Conservation (phyloP, 1,284 basidiomycete genomes). For the Sporisorium reilianum region DNA sequence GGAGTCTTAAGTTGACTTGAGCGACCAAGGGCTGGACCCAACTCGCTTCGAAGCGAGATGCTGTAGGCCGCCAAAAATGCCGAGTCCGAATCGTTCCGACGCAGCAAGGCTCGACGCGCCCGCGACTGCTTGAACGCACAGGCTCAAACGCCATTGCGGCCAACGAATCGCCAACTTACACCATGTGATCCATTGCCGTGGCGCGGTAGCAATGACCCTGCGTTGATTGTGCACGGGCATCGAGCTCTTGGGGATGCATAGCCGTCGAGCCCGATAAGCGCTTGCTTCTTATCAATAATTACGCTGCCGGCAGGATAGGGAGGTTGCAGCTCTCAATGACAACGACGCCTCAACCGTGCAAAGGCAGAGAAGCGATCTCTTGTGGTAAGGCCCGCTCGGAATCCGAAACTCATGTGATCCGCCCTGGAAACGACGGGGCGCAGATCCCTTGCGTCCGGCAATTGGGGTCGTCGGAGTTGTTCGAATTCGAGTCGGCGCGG, state of each 20-base stretch:
- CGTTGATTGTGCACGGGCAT: no score
- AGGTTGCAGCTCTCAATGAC: no score
- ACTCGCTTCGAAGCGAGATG: slow-evolving; percentile 1
- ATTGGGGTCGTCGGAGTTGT: not conserved
- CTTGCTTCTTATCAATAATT: no score
- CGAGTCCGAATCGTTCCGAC: not conserved
- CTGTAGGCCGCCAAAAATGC: not conserved
- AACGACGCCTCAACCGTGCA: no score
- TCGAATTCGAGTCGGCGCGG: no score
- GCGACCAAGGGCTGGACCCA: slow-evolving; percentile 1
- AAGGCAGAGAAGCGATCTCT: no score
- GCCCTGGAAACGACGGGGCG: not conserved
- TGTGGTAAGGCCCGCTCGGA: not conserved
- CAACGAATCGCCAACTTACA: no score
- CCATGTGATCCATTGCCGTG: not conserved
- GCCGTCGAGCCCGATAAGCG: no score
- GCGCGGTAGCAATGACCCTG: no score
- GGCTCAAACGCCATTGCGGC: no score
- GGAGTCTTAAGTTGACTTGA: not conserved
- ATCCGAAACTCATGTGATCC: slow-evolving; percentile 1
- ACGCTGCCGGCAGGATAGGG: no score
- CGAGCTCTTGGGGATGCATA: no score
- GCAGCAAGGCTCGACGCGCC: not conserved
- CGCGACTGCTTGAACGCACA: not conserved
- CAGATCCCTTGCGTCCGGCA: not conserved